Evolutionary conservation across 2,329 filamentous ascomycete species (phyloP), one percentile per base, ranked within the genome.

Genomic region (Penicillium sp.): DNA sequence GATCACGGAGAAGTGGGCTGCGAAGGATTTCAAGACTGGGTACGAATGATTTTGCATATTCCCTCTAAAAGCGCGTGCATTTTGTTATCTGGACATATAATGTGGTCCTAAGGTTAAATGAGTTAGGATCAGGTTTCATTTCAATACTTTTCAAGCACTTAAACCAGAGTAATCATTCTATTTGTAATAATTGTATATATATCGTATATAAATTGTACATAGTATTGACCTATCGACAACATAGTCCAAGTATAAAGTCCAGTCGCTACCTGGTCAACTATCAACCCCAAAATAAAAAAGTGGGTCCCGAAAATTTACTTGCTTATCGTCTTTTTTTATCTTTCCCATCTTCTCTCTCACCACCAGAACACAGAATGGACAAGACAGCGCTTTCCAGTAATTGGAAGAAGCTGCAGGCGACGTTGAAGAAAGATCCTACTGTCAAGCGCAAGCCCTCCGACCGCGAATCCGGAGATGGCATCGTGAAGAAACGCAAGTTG

Each of bases 1-100:
- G 75, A 77, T 87, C 51, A 96, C 91, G 7, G 94, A 97, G 84
- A 99, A 97, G 79, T 99, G 94, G 94, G 86, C 88, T 45, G 90
- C 96, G 81, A 99, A 99, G 82, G 94, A 99, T 74, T 99, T 96
- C 77, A 83, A 81, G 67, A 76, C 73, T 57, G 73, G 73, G 12
- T 47, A 68, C 48, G 59, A 66, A 21, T 68, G 56, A 60, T 66
- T 61, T 59, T 63, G 55, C 49, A 57, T 59, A 57, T 62, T 63
- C 59, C 61, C 59, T 65, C 55, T 54, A 60, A 59, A 65, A 67
- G 60, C 40, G 64, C 58, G 56, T 66, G 63, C 60, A 64, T 57
- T 62, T 56, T 56, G 23, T 56, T 43, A 40, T 54, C 31, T 58
- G 59, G 61, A 64, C 56, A 65, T 64, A 64, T 54, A 60, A 62